These are phyloP conservation scores for Lumnitzera littorea DNA, from an alignment of 345 rosid species.

Conservation along the genomic window DNA sequence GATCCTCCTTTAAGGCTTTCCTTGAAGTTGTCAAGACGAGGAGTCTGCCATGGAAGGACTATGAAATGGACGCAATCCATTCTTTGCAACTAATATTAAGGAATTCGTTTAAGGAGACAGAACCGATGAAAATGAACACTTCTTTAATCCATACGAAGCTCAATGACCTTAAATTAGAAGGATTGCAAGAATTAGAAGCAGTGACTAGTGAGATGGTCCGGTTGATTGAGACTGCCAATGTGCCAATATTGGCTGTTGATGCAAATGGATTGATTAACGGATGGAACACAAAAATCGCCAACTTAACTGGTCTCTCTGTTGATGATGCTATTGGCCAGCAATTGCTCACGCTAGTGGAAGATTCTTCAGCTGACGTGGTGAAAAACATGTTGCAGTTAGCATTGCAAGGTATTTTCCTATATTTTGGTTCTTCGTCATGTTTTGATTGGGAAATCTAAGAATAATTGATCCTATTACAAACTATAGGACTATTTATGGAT, in stretches of 20 bases:
- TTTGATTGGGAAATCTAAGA: too few species aligned
- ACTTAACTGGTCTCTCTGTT: slow-evolving; percentile 75
- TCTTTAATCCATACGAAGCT: slow-evolving; percentile 52
- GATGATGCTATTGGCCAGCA: slow-evolving; percentile 82
- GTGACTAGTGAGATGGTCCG: slow-evolving; percentile 97
- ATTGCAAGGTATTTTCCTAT: slow-evolving; percentile 50
- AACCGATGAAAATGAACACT: slow-evolving; percentile 31
- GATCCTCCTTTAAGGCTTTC: slow-evolving; percentile 94
- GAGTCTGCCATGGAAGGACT: slow-evolving; percentile 93
- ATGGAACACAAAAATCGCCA: slow-evolving; percentile 92
- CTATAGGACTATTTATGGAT: too few species aligned
- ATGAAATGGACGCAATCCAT: slow-evolving; percentile 97
- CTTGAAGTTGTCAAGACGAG: slow-evolving; percentile 81
- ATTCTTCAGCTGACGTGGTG: slow-evolving; percentile 62
- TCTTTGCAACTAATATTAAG: slow-evolving; percentile 91
- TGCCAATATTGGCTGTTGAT: slow-evolving; percentile 88
- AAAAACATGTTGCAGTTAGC: slow-evolving; percentile 65
- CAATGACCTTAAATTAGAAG: slow-evolving; percentile 69
- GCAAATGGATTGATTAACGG: slow-evolving; percentile 83
- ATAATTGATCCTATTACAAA: too few species aligned
- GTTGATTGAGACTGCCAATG: slow-evolving; percentile 84
- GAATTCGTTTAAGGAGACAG: slow-evolving; percentile 62
- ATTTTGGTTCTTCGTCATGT: too few species aligned
- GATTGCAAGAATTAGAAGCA: slow-evolving; percentile 85
- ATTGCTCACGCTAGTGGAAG: slow-evolving; percentile 76